Percentiles rank a stretch among this genome's conserved stretches.
These are phyloP conservation scores for Hypoxylon fuscum DNA, from an alignment of 495 filamentous ascomycete genomes.

Conservation along the genomic window DNA sequence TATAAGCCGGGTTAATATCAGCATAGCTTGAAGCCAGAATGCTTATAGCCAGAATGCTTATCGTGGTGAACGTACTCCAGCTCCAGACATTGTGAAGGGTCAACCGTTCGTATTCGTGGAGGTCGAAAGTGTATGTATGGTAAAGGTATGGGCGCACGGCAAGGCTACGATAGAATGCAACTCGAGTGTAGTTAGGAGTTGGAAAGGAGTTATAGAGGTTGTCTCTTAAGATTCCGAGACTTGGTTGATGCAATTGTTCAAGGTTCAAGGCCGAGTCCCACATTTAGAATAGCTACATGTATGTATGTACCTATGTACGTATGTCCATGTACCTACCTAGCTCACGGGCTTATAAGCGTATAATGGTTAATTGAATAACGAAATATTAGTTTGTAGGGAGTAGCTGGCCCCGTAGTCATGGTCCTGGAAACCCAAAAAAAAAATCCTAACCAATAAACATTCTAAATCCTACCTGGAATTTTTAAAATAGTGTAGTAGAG, in stretches of 20 bases:
- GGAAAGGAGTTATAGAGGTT: no score
- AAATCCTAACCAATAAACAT: conserved; percentile 33
- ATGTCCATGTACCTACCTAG: not conserved
- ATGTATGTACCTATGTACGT: conserved; percentile 6
- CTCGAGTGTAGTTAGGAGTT: not conserved
- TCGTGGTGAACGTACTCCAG: conserved; percentile 57
- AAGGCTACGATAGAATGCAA: not conserved
- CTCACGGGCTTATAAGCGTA: not conserved
- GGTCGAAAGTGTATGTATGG: no score
- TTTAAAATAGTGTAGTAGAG: conserved; percentile 16
- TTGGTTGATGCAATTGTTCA: conserved; percentile 18
- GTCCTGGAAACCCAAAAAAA: conserved; percentile 23
- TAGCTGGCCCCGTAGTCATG: conserved; percentile 12
- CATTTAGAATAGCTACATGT: no score
- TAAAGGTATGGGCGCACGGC: not conserved
- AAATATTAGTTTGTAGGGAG: no score
- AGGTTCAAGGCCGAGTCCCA: not conserved
- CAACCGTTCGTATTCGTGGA: not conserved
- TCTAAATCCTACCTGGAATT: conserved; percentile 9
- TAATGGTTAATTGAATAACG: conserved; percentile 1
- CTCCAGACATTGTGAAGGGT: conserved; percentile 65
- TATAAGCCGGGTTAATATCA: conserved; percentile 45
- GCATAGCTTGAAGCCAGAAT: conserved; percentile 4
- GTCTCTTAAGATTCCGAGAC: no score
- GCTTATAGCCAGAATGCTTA: conserved; percentile 6